A percentile compares a stretch with the other conserved stretches of the same genome.
phyloP scores from a whole-genome alignment of 179 eudicot genomes.

The Spinacia oleracea region DNA sequence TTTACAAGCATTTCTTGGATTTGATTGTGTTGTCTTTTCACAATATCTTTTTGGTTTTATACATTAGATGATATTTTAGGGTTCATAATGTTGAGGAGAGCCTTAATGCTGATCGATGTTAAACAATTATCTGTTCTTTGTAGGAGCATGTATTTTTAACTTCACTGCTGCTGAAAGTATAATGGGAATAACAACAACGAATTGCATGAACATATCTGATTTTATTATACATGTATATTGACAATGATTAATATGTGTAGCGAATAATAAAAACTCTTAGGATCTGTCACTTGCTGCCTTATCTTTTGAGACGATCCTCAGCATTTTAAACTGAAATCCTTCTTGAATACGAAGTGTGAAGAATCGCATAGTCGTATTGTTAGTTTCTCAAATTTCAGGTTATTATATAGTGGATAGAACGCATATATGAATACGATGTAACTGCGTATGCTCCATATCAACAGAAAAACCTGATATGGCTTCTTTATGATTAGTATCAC shows the following conservation, averaged over 20 bases:
- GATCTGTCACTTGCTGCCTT: background rate
- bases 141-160: slow-evolving; percentile 76
- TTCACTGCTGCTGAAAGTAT: too few relatives aligned
- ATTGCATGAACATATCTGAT: too few relatives aligned
- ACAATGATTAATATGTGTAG: background rate
- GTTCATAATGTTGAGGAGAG: slow-evolving; percentile 4
- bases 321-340: too few relatives aligned
- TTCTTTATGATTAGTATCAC: background rate
- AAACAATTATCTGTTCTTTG: slow-evolving; percentile 16
- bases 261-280: background rate
- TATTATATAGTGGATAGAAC: background rate
- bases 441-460: background rate
- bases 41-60: too few relatives aligned
- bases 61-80: slow-evolving; percentile 8
- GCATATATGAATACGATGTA: too few relatives aligned
- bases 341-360: too few relatives aligned
- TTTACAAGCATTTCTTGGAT: too few relatives aligned
- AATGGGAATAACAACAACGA: too few relatives aligned
- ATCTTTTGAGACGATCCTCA: background rate
- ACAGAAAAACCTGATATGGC: background rate
- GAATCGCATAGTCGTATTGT: too few relatives aligned
- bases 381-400: background rate
- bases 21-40: too few relatives aligned
- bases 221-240: too few relatives aligned
- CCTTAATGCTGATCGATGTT: too few relatives aligned